Evolutionary conservation across 805 yeast species (phyloP), one percentile per base, ranked within the genome.

Genomic region (Candida mattraensis): DNA sequence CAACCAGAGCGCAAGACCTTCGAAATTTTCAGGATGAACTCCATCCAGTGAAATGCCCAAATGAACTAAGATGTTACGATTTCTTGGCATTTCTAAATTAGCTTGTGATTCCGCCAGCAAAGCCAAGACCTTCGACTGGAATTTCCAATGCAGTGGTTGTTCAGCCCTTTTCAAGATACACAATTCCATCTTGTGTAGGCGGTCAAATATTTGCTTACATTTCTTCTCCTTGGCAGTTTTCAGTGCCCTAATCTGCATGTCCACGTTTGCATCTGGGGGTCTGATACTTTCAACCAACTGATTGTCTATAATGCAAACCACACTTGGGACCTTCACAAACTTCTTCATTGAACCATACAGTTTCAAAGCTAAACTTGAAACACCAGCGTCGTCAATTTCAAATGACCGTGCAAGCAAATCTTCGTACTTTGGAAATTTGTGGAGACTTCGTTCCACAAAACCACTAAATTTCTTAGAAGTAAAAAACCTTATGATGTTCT

Each of bases 11-110:
- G 80, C 60, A 13, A 84, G 80, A 23, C 76, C 56, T 37, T 78
- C 70, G 2, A 85, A 67, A 28, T 86, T 61, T 2, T 71, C 60
- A 0, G 96, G 95, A 56, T 87, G 94, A 15, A 76, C 76, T n/a
- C 74, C 69, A 10, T 68, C 60, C 1, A 83, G 70, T 21, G 67
- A 66, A 2, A 64, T 60, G 7, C 73, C 66, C 20, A 84, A 60
- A 2, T 72, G 48, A 21, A 56, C 56, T 8, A 80, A 47, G 1
- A 72, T 64, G 1, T 63, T 64, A 3, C 58, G 51, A 33, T 67
- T 64, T 0, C 72, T 57, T 3, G 66, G 59, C 7, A 72, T 59
- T 44, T 80, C 86, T 22, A 69, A 56, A 42, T 71, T 76, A 1
- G 69, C 61, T 49, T 83, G 86, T 7, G 82, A 52, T 20, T 67